phyloP scores from a whole-genome alignment of 23 red algal species.

The Gracilaria caudata region DNA sequence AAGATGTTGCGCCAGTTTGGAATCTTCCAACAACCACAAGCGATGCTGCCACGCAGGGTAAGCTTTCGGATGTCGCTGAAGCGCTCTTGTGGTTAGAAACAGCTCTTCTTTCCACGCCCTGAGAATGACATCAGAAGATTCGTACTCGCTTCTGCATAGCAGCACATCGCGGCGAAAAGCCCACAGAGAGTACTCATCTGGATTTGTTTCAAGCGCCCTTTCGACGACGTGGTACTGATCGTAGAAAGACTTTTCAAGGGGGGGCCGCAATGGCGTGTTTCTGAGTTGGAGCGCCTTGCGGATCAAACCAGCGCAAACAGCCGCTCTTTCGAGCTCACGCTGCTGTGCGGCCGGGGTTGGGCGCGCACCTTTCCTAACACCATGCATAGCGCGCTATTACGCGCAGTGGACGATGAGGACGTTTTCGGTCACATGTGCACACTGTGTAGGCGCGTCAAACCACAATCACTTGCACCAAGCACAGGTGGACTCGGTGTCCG shows the following conservation, averaged over 20 bases:
- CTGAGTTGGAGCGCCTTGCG: slow-evolving; percentile 37
- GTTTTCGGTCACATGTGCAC: neutral
- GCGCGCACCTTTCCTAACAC: slow-evolving; percentile 33
- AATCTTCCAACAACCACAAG: slow-evolving; percentile 75
- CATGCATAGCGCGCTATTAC: slow-evolving; percentile 68
- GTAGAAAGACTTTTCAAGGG: slow-evolving; percentile 26
- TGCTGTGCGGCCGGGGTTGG: neutral
- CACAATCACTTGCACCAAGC: too few species aligned
- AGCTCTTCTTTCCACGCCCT: slow-evolving; percentile 68
- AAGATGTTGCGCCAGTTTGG: slow-evolving; percentile 6
- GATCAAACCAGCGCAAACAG: slow-evolving; percentile 23
- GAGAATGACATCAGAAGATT: neutral
- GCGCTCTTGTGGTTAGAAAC: slow-evolving; percentile 52
- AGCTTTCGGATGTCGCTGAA: slow-evolving; percentile 90
- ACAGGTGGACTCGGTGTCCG: too few species aligned
- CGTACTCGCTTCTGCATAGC: slow-evolving; percentile 13
- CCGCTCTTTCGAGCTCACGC: neutral
- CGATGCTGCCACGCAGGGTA: slow-evolving; percentile 98
- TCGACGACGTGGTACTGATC: slow-evolving; percentile 23
- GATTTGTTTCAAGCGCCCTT: slow-evolving; percentile 74
- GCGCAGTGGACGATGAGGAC: too few species aligned
- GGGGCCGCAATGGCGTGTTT: neutral
- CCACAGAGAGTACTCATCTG: slow-evolving; percentile 97
- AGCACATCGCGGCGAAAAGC: slow-evolving; percentile 73
- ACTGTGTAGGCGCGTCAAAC: too few species aligned